A percentile compares a stretch with the other conserved stretches of the same genome.
Evolutionary conservation across 805 yeast genomes (phyloP).

Genomic region (Cyberlindnera misumaiensis): DNA sequence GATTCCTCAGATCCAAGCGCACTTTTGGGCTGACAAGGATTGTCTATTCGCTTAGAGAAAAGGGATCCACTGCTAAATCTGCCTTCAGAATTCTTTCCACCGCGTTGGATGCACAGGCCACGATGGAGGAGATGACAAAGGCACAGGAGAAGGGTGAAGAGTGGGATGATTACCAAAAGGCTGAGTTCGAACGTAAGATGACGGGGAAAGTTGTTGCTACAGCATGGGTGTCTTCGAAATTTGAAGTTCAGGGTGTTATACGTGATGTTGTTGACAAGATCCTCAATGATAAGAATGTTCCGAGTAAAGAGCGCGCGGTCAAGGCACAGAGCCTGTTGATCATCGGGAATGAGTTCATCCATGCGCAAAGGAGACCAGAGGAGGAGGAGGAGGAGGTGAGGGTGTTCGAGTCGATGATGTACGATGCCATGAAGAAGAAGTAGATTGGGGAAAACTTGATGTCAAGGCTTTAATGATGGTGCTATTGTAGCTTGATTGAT

Average conservation of each 20-base stretch:
- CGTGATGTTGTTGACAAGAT: slow-evolving; percentile 79
- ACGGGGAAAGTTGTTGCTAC: slow-evolving; percentile 89
- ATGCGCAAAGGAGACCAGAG: slow-evolving; percentile 79
- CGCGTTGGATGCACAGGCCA: slow-evolving; percentile 81
- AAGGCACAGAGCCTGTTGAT: slow-evolving; percentile 76
- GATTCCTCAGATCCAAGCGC: slow-evolving; percentile 65
- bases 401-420: slow-evolving; percentile 86
- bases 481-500: no score
- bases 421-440: slow-evolving; percentile 36
- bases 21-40: slow-evolving; percentile 85
- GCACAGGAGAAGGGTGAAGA: slow-evolving; percentile 54
- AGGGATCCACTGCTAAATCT: slow-evolving; percentile 75
- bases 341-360: slow-evolving; percentile 63
- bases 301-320: slow-evolving; percentile 52
- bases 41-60: slow-evolving; percentile 73
- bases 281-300: slow-evolving; percentile 58
- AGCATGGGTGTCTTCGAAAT: slow-evolving; percentile 91
- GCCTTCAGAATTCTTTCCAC: slow-evolving; percentile 77
- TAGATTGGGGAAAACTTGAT: no score
- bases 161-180: slow-evolving; percentile 52
- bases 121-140: slow-evolving; percentile 67
- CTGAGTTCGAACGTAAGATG: slow-evolving; percentile 72
- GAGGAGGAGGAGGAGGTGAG: slow-evolving; percentile 71
- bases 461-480: no score
- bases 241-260: slow-evolving; percentile 74